These are phyloP conservation scores for Aspergillus nanangensis DNA, from an alignment of 495 filamentous ascomycete genomes.

Conservation along the genomic window DNA sequence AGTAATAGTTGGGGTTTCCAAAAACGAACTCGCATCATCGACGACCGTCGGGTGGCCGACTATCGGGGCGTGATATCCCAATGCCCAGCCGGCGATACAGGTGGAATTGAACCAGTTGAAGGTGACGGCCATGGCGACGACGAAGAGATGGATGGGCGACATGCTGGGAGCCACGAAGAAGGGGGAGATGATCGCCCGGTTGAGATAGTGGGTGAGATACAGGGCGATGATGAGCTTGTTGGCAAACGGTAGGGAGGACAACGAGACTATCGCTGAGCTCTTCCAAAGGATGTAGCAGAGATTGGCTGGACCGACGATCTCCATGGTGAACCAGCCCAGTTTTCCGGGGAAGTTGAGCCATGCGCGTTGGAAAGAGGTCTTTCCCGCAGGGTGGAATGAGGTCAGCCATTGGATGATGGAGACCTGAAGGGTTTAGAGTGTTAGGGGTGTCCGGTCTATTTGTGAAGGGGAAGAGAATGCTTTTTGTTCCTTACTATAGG, in stretches of 20 bases:
- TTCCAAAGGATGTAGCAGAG: slow-evolving; percentile 72
- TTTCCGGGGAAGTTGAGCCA: slow-evolving; percentile 84
- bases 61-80: slow-evolving; percentile 40
- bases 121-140: slow-evolving; percentile 53
- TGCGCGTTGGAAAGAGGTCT: slow-evolving; percentile 67
- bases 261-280: slow-evolving; percentile 41
- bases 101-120: slow-evolving; percentile 82
- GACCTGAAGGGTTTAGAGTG: slow-evolving; percentile 29
- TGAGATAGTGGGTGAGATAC: slow-evolving; percentile 71
- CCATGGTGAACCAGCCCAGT: slow-evolving; percentile 83
- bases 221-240: slow-evolving; percentile 31
- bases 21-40: no score
- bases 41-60: no score
- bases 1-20: no score
- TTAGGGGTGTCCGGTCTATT: slow-evolving; percentile 2
- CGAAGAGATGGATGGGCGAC: slow-evolving; percentile 71
- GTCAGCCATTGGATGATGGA: slow-evolving; percentile 59
- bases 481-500: slow-evolving; percentile 29
- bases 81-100: slow-evolving; percentile 75
- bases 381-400: slow-evolving; percentile 70
- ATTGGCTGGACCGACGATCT: slow-evolving; percentile 68
- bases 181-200: slow-evolving; percentile 80
- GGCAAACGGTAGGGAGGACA: slow-evolving; percentile 17
- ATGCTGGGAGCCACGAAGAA: slow-evolving; percentile 79
- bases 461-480: background rate